Percentiles rank a stretch among this genome's conserved stretches.
These are phyloP conservation scores for Fusarium austroafricanum DNA, from an alignment of 2,329 filamentous ascomycete species.

Conservation along the genomic window DNA sequence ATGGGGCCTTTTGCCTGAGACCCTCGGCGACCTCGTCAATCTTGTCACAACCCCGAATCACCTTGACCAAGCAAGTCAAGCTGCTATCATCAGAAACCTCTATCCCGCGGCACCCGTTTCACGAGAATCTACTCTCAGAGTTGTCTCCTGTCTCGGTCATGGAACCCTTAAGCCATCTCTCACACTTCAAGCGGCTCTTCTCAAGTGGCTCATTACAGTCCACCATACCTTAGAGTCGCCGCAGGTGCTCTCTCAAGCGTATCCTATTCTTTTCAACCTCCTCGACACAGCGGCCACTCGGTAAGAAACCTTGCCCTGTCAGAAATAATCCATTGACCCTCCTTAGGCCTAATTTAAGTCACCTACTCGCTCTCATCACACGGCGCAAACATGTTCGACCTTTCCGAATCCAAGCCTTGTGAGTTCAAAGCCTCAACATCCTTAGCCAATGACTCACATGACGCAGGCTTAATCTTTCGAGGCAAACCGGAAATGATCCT, in stretches of 20 bases:
- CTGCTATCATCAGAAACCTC: constrained; percentile 76
- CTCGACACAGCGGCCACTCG: constrained; percentile 83
- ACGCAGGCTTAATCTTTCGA: constrained; percentile 65
- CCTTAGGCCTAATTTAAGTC: constrained; percentile 71
- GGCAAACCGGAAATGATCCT: constrained; percentile 77
- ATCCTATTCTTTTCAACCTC: constrained; percentile 82
- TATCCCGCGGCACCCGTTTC: constrained; percentile 78
- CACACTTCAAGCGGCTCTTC: constrained; percentile 74
- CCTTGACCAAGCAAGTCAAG: constrained; percentile 81
- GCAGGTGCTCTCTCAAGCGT: constrained; percentile 73
- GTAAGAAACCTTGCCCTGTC: constrained; percentile 52
- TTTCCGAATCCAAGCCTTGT: constrained; percentile 83
- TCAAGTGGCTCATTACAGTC: constrained; percentile 83
- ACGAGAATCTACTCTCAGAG: constrained; percentile 68
- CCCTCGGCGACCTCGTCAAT: constrained; percentile 72
- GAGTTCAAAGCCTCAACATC: constrained; percentile 44
- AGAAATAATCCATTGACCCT: constrained; percentile 30
- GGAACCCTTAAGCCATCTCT: constrained; percentile 80
- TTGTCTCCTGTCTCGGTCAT: constrained; percentile 81
- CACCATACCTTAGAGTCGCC: constrained; percentile 77
- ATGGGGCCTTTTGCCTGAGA: constrained; percentile 70
- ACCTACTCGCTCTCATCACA: constrained; percentile 82
- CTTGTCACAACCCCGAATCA: constrained; percentile 74
- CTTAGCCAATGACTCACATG: constrained; percentile 6
- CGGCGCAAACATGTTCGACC: constrained; percentile 85